phyloP scores from a whole-genome alignment of 352 stramenopile species.

The Phytophthora lateralis region DNA sequence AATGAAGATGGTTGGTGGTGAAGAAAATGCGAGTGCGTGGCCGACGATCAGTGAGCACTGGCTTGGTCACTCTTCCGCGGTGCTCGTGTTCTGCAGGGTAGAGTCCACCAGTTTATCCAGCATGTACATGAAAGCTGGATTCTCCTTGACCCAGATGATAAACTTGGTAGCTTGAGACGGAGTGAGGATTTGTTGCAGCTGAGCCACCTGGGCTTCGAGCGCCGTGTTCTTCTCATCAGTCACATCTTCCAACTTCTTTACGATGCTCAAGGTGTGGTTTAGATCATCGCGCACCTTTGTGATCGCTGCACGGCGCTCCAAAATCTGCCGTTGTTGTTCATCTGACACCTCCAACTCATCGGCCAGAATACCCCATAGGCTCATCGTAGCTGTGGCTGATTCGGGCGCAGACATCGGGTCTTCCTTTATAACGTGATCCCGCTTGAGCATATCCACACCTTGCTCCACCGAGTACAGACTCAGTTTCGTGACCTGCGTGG shows the following conservation, averaged over 20 bases:
- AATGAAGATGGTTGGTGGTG: constrained; percentile 8
- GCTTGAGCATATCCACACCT: constrained; percentile 58
- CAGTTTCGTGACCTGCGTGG: constrained; percentile 81
- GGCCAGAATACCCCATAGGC: constrained; percentile 74
- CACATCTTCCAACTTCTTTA: constrained; percentile 71
- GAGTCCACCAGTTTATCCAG: constrained; percentile 82
- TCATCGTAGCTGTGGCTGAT: constrained; percentile 59
- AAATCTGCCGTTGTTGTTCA: constrained; percentile 69
- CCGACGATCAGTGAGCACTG: constrained; percentile 1
- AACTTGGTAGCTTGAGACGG: constrained; percentile 82
- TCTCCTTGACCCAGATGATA: constrained; percentile 89
- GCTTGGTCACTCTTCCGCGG: constrained; percentile 21
- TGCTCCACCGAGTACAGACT: constrained; percentile 82
- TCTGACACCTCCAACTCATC: constrained; percentile 74
- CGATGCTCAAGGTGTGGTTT: constrained; percentile 71
- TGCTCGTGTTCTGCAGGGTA: constrained; percentile 43
- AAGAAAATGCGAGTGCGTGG: constrained; percentile 6
- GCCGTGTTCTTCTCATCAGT: constrained; percentile 82
- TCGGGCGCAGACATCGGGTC: constrained; percentile 55
- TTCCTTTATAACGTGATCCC: constrained; percentile 67
- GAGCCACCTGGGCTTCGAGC: constrained; percentile 69
- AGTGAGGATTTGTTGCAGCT: constrained; percentile 78
- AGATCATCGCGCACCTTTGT: constrained; percentile 69
- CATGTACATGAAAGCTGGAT: constrained; percentile 89
- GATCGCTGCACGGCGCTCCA: constrained; percentile 64